Conservation (phyloP, 2,329 filamentous ascomycete species). For the Mycosphaerella arachidis region DNA sequence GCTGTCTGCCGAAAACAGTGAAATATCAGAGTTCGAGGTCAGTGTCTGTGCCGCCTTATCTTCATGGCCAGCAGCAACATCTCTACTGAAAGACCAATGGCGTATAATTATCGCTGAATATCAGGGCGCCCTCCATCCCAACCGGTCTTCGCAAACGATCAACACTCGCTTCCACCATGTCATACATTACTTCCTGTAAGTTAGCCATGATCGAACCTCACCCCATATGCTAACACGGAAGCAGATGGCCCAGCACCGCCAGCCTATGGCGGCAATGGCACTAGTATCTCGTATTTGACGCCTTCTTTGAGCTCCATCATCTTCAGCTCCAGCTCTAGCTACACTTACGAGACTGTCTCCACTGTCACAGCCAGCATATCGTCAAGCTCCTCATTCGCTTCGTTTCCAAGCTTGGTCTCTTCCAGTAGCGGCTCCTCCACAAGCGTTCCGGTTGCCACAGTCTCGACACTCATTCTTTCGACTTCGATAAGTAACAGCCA, state of each 20-base stretch:
- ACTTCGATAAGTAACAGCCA: neutral
- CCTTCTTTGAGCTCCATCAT: neutral
- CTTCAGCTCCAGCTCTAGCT: neutral
- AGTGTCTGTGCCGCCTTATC: neutral
- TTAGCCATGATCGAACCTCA: too few relatives aligned
- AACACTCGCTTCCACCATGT: neutral
- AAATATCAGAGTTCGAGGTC: neutral
- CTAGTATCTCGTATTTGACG: neutral
- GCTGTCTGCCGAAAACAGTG: neutral
- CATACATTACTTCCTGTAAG: too few relatives aligned
- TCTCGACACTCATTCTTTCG: neutral
- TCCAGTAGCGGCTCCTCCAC: neutral
- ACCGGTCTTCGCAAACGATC: neutral
- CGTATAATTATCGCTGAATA: neutral
- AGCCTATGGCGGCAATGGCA: neutral
- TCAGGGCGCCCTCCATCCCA: neutral
- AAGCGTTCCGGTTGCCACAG: neutral
- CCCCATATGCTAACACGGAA: too few relatives aligned
- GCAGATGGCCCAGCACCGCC: too few relatives aligned
- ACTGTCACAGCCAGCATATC: neutral
- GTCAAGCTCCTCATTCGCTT: neutral
- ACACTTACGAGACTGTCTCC: neutral
- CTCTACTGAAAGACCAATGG: too few relatives aligned
- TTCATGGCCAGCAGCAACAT: neutral
- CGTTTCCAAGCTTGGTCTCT: neutral